Evolutionary conservation across 371 early-diverging fungal species (phyloP), one percentile per base, ranked within the genome.

Genomic region (Capillidium rhysosporum): DNA sequence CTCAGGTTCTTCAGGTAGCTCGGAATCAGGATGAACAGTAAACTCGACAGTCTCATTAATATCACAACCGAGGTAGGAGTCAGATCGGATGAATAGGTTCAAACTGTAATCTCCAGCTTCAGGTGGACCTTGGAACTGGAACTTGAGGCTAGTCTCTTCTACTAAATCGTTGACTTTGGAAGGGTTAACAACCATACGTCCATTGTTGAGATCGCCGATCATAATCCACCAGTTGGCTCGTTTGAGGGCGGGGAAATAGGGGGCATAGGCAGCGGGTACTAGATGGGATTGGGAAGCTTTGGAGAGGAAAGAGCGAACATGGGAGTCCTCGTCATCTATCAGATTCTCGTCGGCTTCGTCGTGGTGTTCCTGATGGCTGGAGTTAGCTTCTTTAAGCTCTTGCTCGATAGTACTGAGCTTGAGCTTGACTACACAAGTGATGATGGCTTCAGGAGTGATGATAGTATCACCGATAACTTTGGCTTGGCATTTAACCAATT

Each of bases 91-190:
- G 61, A 73, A 72, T 57, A 90, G 61, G 47, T 80, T 77, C 67
- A 92, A 89, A 40, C 75, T 76, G 72, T 83, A 89, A 9, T 70
- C 67, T 40, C 92, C 92, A 31, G 82, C 72, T 54, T 86, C 73
- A 21, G 84, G 84, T 20, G 97, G 97, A 0, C 93, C 89, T 65
- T 89, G 90, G 80, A 97, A 97, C 60, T 89, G 85, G 45, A 93
- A 67, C 45, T 78, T 76, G 55, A 87, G 64, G 7, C 80, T 82
- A 54, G 79, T 72, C 54, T 69, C 67, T 31, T 60, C 66, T 0
- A 66, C 76, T 55, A 89, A 67, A 59, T 89, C 88, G 26, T 77
- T 77, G 26, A 93, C 77, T 54, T 80, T 80, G 49, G 72, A 66
- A n/a, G 86, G 84, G 21, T 78, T 69, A 28, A 77, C 74, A 12